A percentile compares a stretch with the other conserved stretches of the same genome.
Evolutionary conservation across 176 grass and related monocot species (phyloP).

Genomic region (Tillandsia leiboldiana): DNA sequence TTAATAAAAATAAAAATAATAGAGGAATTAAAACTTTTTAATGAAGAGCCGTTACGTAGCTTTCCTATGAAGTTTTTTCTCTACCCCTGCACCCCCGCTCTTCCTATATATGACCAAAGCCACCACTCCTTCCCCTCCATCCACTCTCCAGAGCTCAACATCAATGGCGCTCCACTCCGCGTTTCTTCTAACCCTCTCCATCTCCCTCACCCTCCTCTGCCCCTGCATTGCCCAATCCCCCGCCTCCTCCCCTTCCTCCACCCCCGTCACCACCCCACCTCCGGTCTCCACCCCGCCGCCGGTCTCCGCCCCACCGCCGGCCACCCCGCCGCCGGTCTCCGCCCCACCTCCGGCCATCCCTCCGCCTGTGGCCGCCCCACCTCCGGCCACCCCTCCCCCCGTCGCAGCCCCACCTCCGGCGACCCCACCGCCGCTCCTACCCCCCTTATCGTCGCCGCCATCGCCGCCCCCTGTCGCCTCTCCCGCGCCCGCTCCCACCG

Average conservation of each 20-base stretch:
- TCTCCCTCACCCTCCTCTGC: slow-evolving; percentile 21
- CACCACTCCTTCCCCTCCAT: not conserved
- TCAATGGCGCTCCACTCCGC: not conserved
- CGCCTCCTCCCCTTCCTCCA: slow-evolving; percentile 23
- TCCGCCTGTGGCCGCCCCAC: slow-evolving; percentile 28
- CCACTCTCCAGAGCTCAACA: too few relatives aligned
- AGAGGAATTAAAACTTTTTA: too few relatives aligned
- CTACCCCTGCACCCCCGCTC: slow-evolving; percentile 16
- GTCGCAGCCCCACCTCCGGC: slow-evolving; percentile 9
- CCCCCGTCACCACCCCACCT: slow-evolving; percentile 6
- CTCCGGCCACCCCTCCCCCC: slow-evolving; percentile 17
- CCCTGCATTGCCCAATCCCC: slow-evolving; percentile 53
- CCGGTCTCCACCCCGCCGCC: slow-evolving; percentile 7
- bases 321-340: slow-evolving; percentile 15
- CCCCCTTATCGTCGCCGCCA: slow-evolving; percentile 9
- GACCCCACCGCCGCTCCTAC: slow-evolving; percentile 1
- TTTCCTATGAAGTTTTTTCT: slow-evolving; percentile 1
- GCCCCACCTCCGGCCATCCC: slow-evolving; percentile 24
- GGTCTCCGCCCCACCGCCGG: not conserved
- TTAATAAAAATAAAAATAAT: too few relatives aligned
- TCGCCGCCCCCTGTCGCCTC: slow-evolving; percentile 14
- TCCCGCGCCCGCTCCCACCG: slow-evolving; percentile 16
- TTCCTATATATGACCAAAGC: slow-evolving; percentile 14
- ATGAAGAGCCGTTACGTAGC: not conserved
- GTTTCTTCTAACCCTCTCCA: not conserved